Evolutionary conservation across 1,284 basidiomycete genomes (phyloP), one percentile per base, ranked within the genome.

Genomic region (Thecaphora frezii): DNA sequence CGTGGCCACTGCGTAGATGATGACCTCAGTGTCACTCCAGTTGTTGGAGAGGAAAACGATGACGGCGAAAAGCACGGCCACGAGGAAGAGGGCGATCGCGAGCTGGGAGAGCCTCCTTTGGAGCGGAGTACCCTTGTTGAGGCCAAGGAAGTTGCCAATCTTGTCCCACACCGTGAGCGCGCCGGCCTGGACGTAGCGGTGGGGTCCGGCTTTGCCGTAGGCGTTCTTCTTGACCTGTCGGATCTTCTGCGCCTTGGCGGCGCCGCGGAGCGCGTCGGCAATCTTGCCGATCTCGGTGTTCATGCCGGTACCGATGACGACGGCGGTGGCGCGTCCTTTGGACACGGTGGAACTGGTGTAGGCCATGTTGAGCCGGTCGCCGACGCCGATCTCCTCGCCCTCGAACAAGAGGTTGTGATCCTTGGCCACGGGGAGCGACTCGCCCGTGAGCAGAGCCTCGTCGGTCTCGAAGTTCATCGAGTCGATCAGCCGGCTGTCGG

Each of bases 391-490:
- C 12, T 66, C 61, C 2, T 77, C 68, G 42, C 44, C 54, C 24
- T 48, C 42, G 54, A 66, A 78, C 14, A 66, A 45, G 14, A 68
- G 50, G 5, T 49, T 51, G 47, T 66, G 65, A 40, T 76, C 83
- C 78, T 89, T 89, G 26, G 81, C 78, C 14, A 88, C 86, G 54
- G 87, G 87, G 18, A 88, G 75, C 13, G 83, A 84, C 71, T 87
- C 86, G 46, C 87, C 87, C 1, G 87, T 88, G n/a, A 89, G 81
- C 30, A 88, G 82, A 5, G 86, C 85, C 73, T 88, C 87, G 57
- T 87, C 86, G 19, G 83, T 66, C 59, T 78, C 76, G 22, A 78
- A 77, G 59, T 78, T 77, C 66, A 69, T 74, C 37, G 69, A 62
- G 50, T 77, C 76, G 57, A 78, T 59, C 16, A 78, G 60, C 25